Evolutionary conservation across 371 early-diverging fungal genomes (phyloP).

Genomic region (Mucor velutinosus): DNA sequence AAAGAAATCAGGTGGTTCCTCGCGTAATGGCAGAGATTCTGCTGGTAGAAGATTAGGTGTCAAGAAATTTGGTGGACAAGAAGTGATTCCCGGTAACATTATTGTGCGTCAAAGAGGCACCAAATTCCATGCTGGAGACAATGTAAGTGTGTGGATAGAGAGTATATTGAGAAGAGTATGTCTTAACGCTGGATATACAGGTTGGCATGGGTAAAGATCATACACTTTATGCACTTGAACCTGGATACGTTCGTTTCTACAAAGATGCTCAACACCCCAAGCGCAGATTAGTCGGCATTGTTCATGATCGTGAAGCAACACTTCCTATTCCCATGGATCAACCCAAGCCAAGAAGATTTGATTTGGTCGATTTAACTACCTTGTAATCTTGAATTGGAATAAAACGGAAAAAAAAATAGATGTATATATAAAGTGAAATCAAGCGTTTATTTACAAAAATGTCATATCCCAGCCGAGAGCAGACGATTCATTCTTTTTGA

Average conservation of each 20-base stretch:
- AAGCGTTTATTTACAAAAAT: background rate
- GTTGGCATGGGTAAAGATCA: slow-evolving; percentile 92
- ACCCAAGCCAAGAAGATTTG: slow-evolving; percentile 77
- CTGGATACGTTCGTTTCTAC: slow-evolving; percentile 89
- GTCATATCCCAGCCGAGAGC: slow-evolving; percentile 52
- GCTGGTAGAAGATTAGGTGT: slow-evolving; percentile 93
- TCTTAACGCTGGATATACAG: slow-evolving; percentile 23
- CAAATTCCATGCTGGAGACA: slow-evolving; percentile 86
- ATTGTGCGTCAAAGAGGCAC: slow-evolving; percentile 94
- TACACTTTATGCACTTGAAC: slow-evolving; percentile 82
- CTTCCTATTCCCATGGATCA: slow-evolving; percentile 67
- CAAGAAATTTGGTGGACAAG: slow-evolving; percentile 85
- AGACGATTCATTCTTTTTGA: slow-evolving; percentile 47
- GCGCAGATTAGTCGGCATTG: slow-evolving; percentile 81
- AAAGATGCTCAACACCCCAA: slow-evolving; percentile 70
- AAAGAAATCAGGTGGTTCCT: slow-evolving; percentile 91
- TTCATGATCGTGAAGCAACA: slow-evolving; percentile 62
- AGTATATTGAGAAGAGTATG: background rate
- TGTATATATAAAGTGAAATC: slow-evolving; percentile 7
- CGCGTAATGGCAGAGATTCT: slow-evolving; percentile 92
- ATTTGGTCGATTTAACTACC: slow-evolving; percentile 64
- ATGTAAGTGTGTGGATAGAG: slow-evolving; percentile 54
- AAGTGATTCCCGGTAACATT: slow-evolving; percentile 87
- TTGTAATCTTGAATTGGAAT: slow-evolving; percentile 24
- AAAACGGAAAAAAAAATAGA: slow-evolving; percentile 2